These are phyloP conservation scores for Houttuynia cordata DNA, from an alignment of 164 flowering plant genomes.

Conservation along the genomic window DNA sequence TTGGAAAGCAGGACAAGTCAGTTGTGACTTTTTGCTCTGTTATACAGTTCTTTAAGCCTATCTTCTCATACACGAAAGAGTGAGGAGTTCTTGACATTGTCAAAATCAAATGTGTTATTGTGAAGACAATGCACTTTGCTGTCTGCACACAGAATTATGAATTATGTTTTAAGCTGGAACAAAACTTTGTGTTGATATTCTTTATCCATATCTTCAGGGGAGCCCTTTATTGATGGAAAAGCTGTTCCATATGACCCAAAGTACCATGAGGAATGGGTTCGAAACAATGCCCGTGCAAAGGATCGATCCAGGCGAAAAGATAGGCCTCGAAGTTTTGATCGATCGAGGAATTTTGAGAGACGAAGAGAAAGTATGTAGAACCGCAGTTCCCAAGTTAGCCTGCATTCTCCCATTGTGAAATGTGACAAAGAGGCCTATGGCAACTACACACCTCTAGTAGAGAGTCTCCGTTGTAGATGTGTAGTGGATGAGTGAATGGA, in stretches of 20 bases:
- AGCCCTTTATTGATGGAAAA: constrained; percentile 33
- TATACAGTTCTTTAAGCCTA: no score
- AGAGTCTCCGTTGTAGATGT: neutral
- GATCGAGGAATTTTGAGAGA: constrained; percentile 16
- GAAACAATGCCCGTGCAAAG: constrained; percentile 18
- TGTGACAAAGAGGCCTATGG: neutral
- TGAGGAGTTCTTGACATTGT: neutral
- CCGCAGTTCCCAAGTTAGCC: constrained; percentile 1
- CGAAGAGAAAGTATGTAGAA: constrained; percentile 18
- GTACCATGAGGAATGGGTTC: constrained; percentile 32
- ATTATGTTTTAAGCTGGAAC: neutral
- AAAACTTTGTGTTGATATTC: no score
- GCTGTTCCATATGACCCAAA: constrained; percentile 41
- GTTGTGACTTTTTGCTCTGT: no score
- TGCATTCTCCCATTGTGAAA: neutral
- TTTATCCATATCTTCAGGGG: constrained; percentile 15
- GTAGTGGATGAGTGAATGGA: neutral
- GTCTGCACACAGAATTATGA: neutral
- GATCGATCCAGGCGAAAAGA: constrained; percentile 17
- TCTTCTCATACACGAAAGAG: neutral
- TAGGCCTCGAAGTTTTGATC: constrained; percentile 20
- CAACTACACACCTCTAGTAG: neutral
- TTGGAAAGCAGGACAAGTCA: neutral
- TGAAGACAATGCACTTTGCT: neutral
- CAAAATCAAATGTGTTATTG: no score